Conservation (phyloP, 768 basidiomycete genomes). For the Phanerochaete carnosa region DNA sequence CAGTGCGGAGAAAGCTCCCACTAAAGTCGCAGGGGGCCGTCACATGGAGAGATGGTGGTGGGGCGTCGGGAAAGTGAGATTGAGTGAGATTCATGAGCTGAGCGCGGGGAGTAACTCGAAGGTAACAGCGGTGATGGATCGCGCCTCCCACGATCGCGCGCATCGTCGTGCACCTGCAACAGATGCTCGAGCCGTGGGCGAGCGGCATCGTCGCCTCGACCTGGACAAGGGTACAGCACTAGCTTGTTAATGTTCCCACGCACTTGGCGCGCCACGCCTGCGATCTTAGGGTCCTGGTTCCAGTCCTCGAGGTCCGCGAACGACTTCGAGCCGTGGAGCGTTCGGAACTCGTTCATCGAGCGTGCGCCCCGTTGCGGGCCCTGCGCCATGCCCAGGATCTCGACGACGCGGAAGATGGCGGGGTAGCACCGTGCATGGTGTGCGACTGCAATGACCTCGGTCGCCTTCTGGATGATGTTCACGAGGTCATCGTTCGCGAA, state of each 20-base stretch:
- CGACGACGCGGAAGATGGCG: constrained; percentile 43
- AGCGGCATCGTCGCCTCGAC: constrained; percentile 25
- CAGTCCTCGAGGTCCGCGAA: constrained; percentile 55
- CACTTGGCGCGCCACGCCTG: constrained; percentile 30
- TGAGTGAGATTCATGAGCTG: no score
- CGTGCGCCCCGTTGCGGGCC: constrained; percentile 48
- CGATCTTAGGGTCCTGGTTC: constrained; percentile 59
- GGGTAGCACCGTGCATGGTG: constrained; percentile 51
- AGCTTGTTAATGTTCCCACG: constrained; percentile 33
- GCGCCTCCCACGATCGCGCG: constrained; percentile 46
- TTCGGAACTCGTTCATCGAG: constrained; percentile 60
- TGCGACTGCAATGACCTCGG: constrained; percentile 41
- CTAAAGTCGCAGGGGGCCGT: no score
- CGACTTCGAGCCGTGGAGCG: constrained; percentile 62
- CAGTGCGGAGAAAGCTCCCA: no score
- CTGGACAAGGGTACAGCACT: constrained; percentile 32
- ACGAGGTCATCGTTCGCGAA: constrained; percentile 54
- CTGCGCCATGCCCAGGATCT: constrained; percentile 55
- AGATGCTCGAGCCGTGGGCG: constrained; percentile 26
- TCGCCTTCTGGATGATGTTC: constrained; percentile 42
- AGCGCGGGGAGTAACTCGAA: no score
- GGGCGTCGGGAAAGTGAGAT: no score
- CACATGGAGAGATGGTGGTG: no score
- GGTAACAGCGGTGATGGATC: no score
- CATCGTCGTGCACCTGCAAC: constrained; percentile 26